Evolutionary conservation across 1,284 basidiomycete species (phyloP).

Genomic region (Neonothopanus nambi): DNA sequence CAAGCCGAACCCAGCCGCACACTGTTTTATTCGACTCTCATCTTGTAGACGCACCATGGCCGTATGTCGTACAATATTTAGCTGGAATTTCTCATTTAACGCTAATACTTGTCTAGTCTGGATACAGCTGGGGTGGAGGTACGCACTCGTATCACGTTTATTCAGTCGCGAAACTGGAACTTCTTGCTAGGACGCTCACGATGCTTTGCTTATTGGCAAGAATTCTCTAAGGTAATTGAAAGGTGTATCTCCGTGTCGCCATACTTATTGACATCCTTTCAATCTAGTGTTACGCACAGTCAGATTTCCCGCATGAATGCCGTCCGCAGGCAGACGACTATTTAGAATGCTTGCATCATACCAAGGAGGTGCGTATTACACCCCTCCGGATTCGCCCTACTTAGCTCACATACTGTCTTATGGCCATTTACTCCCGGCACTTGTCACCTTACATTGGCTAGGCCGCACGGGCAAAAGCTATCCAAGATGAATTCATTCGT

Average conservation of each 20-base stretch:
- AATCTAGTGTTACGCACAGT: conserved; percentile 83
- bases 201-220: conserved; percentile 94
- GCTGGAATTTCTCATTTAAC: neutral
- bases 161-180: neutral
- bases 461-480: conserved; percentile 72
- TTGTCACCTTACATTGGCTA: conserved; percentile 28
- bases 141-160: neutral
- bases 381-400: neutral
- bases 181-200: conserved; percentile 70
- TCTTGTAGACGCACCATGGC: conserved; percentile 8
- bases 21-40: conserved; percentile 1
- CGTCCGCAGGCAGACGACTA: conserved; percentile 82
- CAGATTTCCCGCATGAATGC: conserved; percentile 80
- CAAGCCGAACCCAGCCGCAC: too few species aligned
- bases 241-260: neutral
- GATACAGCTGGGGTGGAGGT: conserved; percentile 72
- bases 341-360: conserved; percentile 90
- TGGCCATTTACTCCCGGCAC: conserved; percentile 1
- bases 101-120: conserved; percentile 36
- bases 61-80: conserved; percentile 5
- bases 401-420: conserved; percentile 11
- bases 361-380: conserved; percentile 74
- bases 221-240: conserved; percentile 70
- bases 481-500: conserved; percentile 76
- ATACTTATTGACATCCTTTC: conserved; percentile 4